phyloP scores from a whole-genome alignment of 108 stramenopile species.

The Cyclotella distinguenda region DNA sequence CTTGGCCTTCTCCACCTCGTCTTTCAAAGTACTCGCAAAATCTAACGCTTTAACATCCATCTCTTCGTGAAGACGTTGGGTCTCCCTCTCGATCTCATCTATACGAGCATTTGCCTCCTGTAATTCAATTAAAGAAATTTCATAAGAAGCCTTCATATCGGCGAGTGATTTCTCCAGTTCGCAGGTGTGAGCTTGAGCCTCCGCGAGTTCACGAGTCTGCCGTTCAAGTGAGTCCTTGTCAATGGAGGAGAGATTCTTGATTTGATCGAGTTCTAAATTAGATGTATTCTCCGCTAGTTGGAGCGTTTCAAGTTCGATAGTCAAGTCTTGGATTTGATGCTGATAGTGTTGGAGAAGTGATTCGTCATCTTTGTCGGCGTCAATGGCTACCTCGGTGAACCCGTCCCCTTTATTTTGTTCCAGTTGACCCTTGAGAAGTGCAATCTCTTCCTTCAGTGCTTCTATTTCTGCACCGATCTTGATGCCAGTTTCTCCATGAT shows the following conservation, averaged over 20 bases:
- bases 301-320: constrained; percentile 12
- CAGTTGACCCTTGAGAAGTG: constrained; percentile 15
- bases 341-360: constrained; percentile 4
- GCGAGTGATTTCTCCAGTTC: constrained; percentile 7
- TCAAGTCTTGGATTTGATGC: constrained; percentile 18
- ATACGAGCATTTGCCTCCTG: constrained; percentile 3
- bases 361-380: constrained; percentile 7
- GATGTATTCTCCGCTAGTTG: constrained; percentile 5
- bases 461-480: constrained; percentile 2
- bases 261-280: neutral
- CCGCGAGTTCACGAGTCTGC: neutral
- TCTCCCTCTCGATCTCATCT: constrained; percentile 11
- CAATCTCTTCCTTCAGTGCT: constrained; percentile 16
- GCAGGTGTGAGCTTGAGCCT: neutral
- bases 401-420: constrained; percentile 1
- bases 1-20: constrained; percentile 2
- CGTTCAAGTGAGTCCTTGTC: neutral
- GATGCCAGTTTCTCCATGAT: neutral
- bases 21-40: neutral
- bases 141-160: constrained; percentile 8
- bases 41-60: neutral
- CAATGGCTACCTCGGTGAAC: neutral
- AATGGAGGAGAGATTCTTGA: constrained; percentile 1
- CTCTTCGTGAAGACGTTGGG: neutral
- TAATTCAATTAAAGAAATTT: constrained; percentile 1